These are phyloP conservation scores for Aegilops sharonensis DNA, from an alignment of 176 grass and related monocot genomes.

Conservation along the genomic window DNA sequence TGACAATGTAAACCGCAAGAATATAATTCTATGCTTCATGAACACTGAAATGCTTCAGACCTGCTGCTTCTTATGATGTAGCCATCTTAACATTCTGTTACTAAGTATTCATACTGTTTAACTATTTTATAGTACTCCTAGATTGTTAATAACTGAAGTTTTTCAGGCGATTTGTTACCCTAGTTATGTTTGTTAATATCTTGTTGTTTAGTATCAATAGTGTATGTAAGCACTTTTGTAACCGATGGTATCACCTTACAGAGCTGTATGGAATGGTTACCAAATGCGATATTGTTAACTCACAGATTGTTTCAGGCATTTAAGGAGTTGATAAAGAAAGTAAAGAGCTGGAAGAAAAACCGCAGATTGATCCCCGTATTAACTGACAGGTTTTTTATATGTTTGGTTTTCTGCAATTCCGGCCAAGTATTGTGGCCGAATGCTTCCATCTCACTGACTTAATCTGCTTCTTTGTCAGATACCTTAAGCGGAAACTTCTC, in stretches of 20 bases:
- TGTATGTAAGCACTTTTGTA: not conserved
- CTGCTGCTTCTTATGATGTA: not conserved
- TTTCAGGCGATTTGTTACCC: not conserved
- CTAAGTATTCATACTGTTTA: not conserved
- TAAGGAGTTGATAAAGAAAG: conserved; percentile 31
- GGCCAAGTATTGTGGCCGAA: not conserved
- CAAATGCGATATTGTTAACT: not conserved
- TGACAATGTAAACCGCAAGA: not conserved
- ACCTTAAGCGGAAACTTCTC: conserved; percentile 24
- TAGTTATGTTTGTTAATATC: not conserved
- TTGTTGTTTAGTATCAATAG: not conserved
- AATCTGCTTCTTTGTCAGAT: conserved; percentile 8
- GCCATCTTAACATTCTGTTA: not conserved
- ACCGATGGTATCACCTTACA: not conserved
- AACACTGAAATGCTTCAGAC: not conserved
- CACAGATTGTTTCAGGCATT: conserved; percentile 35
- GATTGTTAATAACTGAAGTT: conserved; percentile 6
- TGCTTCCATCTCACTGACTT: not conserved
- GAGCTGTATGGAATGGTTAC: not conserved
- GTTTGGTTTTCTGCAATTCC: conserved; percentile 4
- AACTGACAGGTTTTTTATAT: conserved; percentile 2
- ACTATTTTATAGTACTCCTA: not conserved
- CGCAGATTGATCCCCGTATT: not conserved
- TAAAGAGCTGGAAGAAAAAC: conserved; percentile 21
- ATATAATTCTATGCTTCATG: not conserved